Percentiles rank a stretch among this genome's conserved stretches.
phyloP scores from a whole-genome alignment of 352 stramenopile species.

The Lagenidium sp. region DNA sequence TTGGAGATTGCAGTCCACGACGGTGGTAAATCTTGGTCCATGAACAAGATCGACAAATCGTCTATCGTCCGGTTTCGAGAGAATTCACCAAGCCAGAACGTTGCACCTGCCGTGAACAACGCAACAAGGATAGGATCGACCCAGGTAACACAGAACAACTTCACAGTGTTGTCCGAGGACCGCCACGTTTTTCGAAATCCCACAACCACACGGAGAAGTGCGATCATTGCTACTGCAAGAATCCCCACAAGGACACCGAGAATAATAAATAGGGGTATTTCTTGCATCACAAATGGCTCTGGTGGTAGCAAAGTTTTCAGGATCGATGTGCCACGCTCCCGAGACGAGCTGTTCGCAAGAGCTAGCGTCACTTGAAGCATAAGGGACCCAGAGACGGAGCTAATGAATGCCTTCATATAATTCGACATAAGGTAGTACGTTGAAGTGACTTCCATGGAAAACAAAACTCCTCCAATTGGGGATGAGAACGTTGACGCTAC shows the following conservation, averaged over 20 bases:
- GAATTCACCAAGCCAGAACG: conserved; percentile 69
- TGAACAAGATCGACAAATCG: conserved; percentile 61
- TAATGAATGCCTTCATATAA: conserved; percentile 88
- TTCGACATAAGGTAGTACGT: conserved; percentile 88
- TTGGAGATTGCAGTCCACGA: conserved; percentile 49
- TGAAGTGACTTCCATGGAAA: conserved; percentile 91
- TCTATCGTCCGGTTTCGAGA: conserved; percentile 38
- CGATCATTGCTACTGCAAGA: conserved; percentile 44
- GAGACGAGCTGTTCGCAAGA: conserved; percentile 41
- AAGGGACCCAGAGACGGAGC: conserved; percentile 58
- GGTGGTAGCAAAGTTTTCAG: conserved; percentile 35
- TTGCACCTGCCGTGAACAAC: conserved; percentile 49
- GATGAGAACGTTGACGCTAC: conserved; percentile 91
- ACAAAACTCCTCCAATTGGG: conserved; percentile 91
- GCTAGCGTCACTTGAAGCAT: conserved; percentile 71
- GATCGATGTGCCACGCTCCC: conserved; percentile 34
- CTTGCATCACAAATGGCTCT: conserved; percentile 51
- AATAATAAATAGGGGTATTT: conserved; percentile 60
- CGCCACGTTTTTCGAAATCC: conserved; percentile 14
- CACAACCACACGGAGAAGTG: conserved; percentile 44
- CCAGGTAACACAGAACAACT: conserved; percentile 45
- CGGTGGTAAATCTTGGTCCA: conserved; percentile 25
- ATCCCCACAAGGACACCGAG: conserved; percentile 54
- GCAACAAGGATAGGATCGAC: conserved; percentile 57
- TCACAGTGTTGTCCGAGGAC: conserved; percentile 33